phyloP scores from a whole-genome alignment of 1,284 basidiomycete genomes.

The Malassezia sp. region DNA sequence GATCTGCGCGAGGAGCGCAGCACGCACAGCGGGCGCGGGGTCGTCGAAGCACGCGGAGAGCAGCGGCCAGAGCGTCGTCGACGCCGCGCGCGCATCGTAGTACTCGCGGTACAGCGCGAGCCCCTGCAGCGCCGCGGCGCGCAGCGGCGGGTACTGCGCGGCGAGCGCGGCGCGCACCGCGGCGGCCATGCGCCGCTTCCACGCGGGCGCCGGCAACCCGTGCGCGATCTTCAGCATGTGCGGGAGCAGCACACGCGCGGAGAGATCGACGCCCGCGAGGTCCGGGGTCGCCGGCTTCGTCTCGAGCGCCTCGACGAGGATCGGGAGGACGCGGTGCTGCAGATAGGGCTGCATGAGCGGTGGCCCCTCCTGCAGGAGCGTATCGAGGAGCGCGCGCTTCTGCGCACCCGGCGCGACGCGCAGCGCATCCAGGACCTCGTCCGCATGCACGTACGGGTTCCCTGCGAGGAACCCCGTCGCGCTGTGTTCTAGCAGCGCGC shows the following conservation, averaged over 20 bases:
- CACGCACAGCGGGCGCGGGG: constrained; percentile 80
- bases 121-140: constrained; percentile 84
- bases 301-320: constrained; percentile 60
- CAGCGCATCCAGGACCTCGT: constrained; percentile 75
- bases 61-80: constrained; percentile 83
- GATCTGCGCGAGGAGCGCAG: constrained; percentile 83
- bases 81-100: constrained; percentile 70
- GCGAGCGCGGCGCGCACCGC: constrained; percentile 33
- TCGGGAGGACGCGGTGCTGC: constrained; percentile 73
- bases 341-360: constrained; percentile 71
- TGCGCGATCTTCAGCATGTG: constrained; percentile 35
- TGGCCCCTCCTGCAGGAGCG: not conserved
- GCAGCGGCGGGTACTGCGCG: constrained; percentile 64
- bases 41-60: constrained; percentile 91
- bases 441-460: constrained; percentile 76
- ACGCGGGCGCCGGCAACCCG: constrained; percentile 25
- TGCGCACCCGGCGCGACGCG: constrained; percentile 71
- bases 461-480: constrained; percentile 66
- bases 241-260: constrained; percentile 22
- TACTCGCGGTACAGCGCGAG: constrained; percentile 73
- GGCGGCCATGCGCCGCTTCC: constrained; percentile 23
- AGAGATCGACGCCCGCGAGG: constrained; percentile 15
- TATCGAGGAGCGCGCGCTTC: constrained; percentile 52
- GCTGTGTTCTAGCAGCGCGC: constrained; percentile 36
- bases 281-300: not conserved